Percentiles rank a stretch among this genome's conserved stretches.
Conservation (phyloP, 2,329 filamentous ascomycete species). For the Dendrostoma leiphaemia region DNA sequence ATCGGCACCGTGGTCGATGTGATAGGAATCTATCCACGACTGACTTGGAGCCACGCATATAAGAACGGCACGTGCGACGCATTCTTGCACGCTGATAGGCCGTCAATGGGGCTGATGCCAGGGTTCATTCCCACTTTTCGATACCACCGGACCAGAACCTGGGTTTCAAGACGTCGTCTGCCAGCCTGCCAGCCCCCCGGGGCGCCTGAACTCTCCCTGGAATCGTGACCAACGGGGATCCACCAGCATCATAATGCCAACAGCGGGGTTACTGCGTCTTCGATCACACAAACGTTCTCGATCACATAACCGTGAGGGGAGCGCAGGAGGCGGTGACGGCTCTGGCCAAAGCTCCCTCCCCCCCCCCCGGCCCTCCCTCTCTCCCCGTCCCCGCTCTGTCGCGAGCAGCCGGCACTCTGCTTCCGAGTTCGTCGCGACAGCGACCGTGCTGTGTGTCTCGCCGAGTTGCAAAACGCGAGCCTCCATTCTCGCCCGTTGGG, state of each 20-base stretch:
- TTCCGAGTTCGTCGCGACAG: no score
- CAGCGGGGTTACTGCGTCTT: background rate
- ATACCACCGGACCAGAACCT: no score
- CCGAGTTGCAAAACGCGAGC: background rate
- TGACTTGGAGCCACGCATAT: constrained; percentile 1
- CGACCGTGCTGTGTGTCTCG: background rate
- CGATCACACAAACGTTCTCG: no score
- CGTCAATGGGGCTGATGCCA: background rate
- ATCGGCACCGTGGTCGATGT: no score
- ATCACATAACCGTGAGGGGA: background rate
- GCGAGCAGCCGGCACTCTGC: no score
- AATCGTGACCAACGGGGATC: background rate
- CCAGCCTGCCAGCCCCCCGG: background rate
- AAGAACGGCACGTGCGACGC: background rate
- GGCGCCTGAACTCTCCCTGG: background rate
- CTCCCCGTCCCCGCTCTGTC: no score
- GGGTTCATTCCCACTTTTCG: constrained; percentile 1
- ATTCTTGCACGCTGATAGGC: background rate
- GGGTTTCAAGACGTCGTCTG: background rate
- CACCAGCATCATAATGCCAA: background rate
- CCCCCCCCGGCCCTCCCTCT: no score
- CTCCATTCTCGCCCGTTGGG: no score
- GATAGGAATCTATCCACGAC: constrained; percentile 10
- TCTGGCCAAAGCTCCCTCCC: background rate
- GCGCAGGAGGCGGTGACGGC: constrained; percentile 6